Evolutionary conservation across 2,329 filamentous ascomycete species (phyloP).

Genomic region (Trichophyton verrucosum): DNA sequence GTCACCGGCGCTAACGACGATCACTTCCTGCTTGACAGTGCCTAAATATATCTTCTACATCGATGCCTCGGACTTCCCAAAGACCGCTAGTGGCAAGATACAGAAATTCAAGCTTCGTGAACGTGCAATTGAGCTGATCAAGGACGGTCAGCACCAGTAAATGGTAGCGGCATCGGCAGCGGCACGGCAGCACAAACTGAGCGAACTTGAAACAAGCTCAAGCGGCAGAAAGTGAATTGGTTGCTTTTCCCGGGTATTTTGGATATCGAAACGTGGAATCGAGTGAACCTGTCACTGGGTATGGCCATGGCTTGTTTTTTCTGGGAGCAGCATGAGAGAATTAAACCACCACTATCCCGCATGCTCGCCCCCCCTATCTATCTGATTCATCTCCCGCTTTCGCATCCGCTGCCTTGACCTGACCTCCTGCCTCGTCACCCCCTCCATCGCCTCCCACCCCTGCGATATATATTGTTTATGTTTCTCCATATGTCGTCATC

Average conservation of each 20-base stretch:
- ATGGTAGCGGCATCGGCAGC: no score
- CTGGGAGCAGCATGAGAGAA: background rate
- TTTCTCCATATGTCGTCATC: background rate
- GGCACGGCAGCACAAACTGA: background rate
- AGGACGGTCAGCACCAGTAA: conserved; percentile 17
- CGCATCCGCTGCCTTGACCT: no score
- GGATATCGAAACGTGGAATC: background rate
- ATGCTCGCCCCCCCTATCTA: no score
- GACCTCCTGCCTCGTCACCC: no score
- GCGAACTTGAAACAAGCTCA: background rate
- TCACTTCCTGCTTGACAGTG: conserved; percentile 33
- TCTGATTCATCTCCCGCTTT: no score
- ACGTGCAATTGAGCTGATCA: conserved; percentile 42
- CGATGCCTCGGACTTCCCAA: conserved; percentile 57
- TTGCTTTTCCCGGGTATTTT: background rate
- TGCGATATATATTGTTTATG: background rate
- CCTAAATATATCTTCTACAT: conserved; percentile 87
- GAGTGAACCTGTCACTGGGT: background rate
- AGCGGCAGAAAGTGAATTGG: background rate
- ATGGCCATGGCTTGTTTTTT: background rate
- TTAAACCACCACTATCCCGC: background rate
- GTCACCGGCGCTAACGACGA: conserved; percentile 1
- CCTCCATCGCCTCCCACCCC: background rate
- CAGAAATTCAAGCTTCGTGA: conserved; percentile 83
- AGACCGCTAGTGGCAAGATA: conserved; percentile 93